Evolutionary conservation across 2,329 filamentous ascomycete genomes (phyloP).

Genomic region (Cladosporium halotolerans): DNA sequence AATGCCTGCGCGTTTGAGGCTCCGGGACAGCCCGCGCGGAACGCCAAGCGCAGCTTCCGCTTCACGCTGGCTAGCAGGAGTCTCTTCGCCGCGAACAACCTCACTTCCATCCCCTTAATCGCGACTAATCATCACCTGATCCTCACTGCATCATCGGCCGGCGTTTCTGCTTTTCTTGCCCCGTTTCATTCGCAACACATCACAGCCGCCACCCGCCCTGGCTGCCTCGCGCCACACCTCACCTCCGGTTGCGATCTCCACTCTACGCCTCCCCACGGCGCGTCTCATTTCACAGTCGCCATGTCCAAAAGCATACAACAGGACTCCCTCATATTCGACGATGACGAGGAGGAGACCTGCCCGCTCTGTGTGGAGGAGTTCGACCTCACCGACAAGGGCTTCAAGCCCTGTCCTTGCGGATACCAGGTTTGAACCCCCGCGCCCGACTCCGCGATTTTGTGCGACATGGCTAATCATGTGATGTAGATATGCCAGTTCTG

Average conservation of each 20-base stretch:
- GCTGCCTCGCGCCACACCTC: neutral
- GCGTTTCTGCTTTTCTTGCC: slow-evolving; percentile 10
- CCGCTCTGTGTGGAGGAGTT: slow-evolving; percentile 98
- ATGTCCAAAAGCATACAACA: slow-evolving; percentile 44
- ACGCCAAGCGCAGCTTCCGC: neutral
- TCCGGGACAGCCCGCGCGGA: neutral
- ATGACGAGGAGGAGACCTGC: slow-evolving; percentile 55
- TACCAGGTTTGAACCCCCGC: slow-evolving; percentile 66
- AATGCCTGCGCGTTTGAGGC: neutral
- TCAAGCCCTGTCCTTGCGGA: slow-evolving; percentile 92
- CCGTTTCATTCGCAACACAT: neutral
- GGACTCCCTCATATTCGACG: slow-evolving; percentile 50
- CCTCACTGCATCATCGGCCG: slow-evolving; percentile 7
- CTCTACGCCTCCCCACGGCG: neutral
- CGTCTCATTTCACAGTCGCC: slow-evolving; percentile 15
- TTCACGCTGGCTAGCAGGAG: neutral
- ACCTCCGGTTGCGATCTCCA: slow-evolving; percentile 7
- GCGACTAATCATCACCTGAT: slow-evolving; percentile 6
- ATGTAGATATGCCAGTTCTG: slow-evolving; percentile 95
- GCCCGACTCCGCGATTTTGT: slow-evolving; percentile 22
- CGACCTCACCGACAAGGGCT: slow-evolving; percentile 94
- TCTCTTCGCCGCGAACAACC: neutral
- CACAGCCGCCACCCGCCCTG: neutral
- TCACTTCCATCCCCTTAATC: slow-evolving; percentile 11
- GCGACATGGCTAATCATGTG: slow-evolving; percentile 12